Evolutionary conservation across 1,284 basidiomycete species (phyloP), one percentile per base, ranked within the genome.

Genomic region (Boletus calvinii): DNA sequence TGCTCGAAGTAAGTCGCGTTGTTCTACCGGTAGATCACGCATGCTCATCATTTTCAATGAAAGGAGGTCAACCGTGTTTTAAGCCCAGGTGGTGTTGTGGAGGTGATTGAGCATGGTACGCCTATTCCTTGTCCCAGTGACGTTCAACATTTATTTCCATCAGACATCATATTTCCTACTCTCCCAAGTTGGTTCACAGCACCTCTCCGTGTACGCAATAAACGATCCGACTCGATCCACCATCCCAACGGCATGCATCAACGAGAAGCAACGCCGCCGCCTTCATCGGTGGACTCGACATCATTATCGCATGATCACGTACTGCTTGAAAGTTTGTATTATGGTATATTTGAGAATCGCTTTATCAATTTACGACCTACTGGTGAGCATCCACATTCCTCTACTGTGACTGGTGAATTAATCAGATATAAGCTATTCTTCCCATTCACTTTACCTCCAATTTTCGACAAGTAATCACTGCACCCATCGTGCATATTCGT

Each of bases 41-140:
- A 36, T 47, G 11, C 22, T 62, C 44, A 66, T 22, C 31, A 15
- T 17, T 32, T 24, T 39, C n/a, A 37, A 31, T 48, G 26, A 36
- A 42, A 90, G 86, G 87, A 90, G 72, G 74, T 90, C 20, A 79
- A 78, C 53, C 79, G 87, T 48, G 78, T 90, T 1, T 72, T 90
- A 54, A 72, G 77, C 53, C 83, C 84, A 12, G 84, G 82, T 30
- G 87, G 85, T 22, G 76, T 80, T n/a, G 74, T 87, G 15, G 87
- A 90, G 62, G 73, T 86, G 22, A 70, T 85, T 37, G 86, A 89
- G 70, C 82, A 88, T 64, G 87, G 86, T 85, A 56, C 50, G 72
- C 65, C 15, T 35, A 9, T 37, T 48, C 40, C n/a, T 45, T 30
- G 52, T 49, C 30, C 8, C 11, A 3, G 15, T 26, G 42, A 50